phyloP scores from a whole-genome alignment of 108 stramenopile species.

The Nitzschia inconspicua region DNA sequence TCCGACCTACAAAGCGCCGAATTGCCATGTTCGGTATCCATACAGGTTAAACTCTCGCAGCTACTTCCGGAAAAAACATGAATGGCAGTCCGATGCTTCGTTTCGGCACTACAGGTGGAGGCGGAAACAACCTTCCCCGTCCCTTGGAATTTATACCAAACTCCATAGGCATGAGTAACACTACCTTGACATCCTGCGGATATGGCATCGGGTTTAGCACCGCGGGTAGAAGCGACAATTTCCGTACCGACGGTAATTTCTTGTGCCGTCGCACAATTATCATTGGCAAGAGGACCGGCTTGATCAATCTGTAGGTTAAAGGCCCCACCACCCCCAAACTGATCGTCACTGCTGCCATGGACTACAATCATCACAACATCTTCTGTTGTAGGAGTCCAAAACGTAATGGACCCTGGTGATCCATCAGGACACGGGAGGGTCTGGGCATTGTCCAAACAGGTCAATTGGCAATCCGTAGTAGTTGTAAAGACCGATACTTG shows the following conservation, averaged over 20 bases:
- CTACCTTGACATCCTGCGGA: background rate
- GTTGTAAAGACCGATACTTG: background rate
- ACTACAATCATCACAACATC: background rate
- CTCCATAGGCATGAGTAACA: background rate
- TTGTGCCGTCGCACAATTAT: background rate
- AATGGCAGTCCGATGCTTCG: background rate
- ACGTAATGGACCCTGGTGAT: background rate
- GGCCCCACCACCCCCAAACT: background rate
- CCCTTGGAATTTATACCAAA: background rate
- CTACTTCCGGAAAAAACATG: background rate
- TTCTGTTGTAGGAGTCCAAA: background rate
- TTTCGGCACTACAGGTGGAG: background rate
- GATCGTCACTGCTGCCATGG: background rate
- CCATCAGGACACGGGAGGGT: background rate
- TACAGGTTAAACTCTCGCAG: background rate
- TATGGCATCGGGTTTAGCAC: constrained; percentile 1
- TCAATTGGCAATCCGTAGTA: background rate
- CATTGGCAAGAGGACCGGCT: background rate
- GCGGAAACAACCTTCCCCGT: background rate
- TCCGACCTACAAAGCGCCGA: background rate
- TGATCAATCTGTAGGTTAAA: background rate
- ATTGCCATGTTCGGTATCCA: background rate
- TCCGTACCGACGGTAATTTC: background rate
- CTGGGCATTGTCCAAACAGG: background rate
- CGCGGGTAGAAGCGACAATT: background rate